Evolutionary conservation across 2,329 filamentous ascomycete genomes (phyloP), one percentile per base, ranked within the genome.

Genomic region (Bipolaris sorokiniana): DNA sequence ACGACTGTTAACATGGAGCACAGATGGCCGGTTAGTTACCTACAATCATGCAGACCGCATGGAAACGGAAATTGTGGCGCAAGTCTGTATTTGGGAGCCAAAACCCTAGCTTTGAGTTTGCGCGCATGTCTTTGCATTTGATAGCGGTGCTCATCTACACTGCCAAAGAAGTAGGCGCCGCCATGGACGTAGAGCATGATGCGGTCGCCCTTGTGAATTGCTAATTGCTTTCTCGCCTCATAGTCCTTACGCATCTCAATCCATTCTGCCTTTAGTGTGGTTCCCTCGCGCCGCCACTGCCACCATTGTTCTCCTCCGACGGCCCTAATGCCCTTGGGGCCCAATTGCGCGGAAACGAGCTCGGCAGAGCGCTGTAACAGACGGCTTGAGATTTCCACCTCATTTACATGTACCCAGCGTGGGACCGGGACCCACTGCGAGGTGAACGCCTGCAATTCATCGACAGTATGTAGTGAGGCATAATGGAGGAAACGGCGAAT

Each of bases 31-130:
- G 5, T 23, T 16, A 2, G 3, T 11, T 49, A 63, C 68, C 57
- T 40, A 69, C 92, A 97, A 73, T 99, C 95, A 54, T 95, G 88
- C 7, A 99, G 78, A 26, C 91, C 92, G 70, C 95, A 98, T 0
- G 95, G 95, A 63, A 99, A 99, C 0, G 95, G 95, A 58, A 94
- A 99, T 73, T 98, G 93, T 2, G 94, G 95, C 5, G 95, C 86
- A 28, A 99, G 83, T 38, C 95, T 87, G 76, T 98, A 99, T 59
- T 87, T 83, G 5, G 94, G 83, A 64, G 94, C 92, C 75, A 98
- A 87, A 7, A 97, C 90, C 53, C 92, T 85, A 16, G 92, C 94
- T 76, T 95, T 92, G 59, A 99, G 83, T 78, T 98, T 98, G 51
- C 95, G 85, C 26, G 95, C 95, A 82, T 98, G 93, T 47, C 94